phyloP scores from a whole-genome alignment of 2,329 filamentous ascomycete species.

The Bertia moriformis region DNA sequence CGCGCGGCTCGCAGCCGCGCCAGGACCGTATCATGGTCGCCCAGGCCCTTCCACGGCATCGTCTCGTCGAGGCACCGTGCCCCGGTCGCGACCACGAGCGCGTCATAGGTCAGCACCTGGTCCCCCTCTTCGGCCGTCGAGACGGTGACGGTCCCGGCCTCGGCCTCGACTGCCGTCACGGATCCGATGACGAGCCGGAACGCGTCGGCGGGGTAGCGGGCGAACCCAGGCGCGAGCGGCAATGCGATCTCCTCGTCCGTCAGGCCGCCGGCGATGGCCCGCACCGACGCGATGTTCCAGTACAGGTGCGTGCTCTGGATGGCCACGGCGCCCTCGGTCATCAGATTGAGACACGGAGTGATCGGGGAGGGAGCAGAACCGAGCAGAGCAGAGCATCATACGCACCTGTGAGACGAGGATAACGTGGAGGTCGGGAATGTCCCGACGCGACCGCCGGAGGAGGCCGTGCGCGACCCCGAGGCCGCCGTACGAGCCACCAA shows the following conservation, averaged over 20 bases:
- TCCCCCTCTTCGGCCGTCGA: conserved; percentile 5
- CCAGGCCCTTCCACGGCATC: conserved; percentile 36
- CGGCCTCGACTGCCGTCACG: conserved; percentile 23
- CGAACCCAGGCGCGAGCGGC: conserved; percentile 31
- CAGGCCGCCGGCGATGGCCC: conserved; percentile 32
- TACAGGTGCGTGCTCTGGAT: conserved; percentile 38
- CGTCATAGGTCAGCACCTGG: conserved; percentile 31
- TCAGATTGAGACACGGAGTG: no score
- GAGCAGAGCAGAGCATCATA: no score
- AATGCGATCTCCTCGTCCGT: conserved; percentile 32
- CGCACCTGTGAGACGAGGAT: conserved; percentile 38
- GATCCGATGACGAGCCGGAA: conserved; percentile 36
- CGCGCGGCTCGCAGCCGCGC: conserved; percentile 23
- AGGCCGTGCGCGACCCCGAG: conserved; percentile 36
- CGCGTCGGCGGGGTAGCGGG: conserved; percentile 29
- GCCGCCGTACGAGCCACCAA: conserved; percentile 38
- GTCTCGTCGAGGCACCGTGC: conserved; percentile 22
- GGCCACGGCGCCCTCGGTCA: no score
- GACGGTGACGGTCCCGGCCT: conserved; percentile 21
- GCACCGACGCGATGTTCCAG: conserved; percentile 41
- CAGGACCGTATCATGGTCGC: conserved; percentile 27
- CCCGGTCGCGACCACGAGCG: conserved; percentile 42
- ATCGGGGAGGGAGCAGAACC: not conserved
- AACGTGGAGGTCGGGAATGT: conserved; percentile 32
- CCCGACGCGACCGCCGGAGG: conserved; percentile 36